Conservation (phyloP, 1,284 basidiomycete species). For the Moniliella sp. region DNA sequence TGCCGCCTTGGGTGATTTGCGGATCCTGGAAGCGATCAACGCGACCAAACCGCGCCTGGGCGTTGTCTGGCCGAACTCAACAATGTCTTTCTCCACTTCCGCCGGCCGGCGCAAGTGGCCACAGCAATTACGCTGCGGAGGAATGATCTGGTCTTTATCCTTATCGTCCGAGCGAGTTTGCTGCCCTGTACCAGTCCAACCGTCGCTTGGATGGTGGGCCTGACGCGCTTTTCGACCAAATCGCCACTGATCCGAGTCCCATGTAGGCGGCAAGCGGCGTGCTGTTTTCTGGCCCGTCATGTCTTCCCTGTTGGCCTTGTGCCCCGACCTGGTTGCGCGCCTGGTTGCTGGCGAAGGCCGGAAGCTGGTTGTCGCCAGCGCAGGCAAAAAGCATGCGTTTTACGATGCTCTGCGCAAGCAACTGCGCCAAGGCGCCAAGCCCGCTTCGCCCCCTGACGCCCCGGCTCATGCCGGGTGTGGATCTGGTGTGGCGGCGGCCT, state of each 20-base stretch:
- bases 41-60: constrained; percentile 33
- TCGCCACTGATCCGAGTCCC: no score
- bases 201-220: constrained; percentile 28
- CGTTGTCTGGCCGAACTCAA: constrained; percentile 45
- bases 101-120: constrained; percentile 50
- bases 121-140: constrained; percentile 53
- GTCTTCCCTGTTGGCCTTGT: constrained; percentile 52
- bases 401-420: constrained; percentile 34
- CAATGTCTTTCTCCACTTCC: constrained; percentile 62
- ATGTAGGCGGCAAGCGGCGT: no score
- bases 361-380: constrained; percentile 20
- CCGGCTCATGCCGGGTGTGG: no score
- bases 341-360: constrained; percentile 34
- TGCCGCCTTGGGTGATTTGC: no score
- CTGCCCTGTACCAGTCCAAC: constrained; percentile 43
- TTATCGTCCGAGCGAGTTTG: constrained; percentile 57
- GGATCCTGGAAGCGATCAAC: constrained; percentile 42
- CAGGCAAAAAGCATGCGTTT: constrained; percentile 36
- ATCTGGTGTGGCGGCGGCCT: constrained; percentile 60
- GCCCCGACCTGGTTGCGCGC: constrained; percentile 48
- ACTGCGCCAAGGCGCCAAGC: constrained; percentile 34
- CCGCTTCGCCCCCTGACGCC: no score
- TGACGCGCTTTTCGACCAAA: constrained; percentile 15
- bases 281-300: constrained; percentile 64
- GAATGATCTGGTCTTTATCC: constrained; percentile 78